Conservation (phyloP, 768 basidiomycete species). For the Pulveroboletus sp. region DNA sequence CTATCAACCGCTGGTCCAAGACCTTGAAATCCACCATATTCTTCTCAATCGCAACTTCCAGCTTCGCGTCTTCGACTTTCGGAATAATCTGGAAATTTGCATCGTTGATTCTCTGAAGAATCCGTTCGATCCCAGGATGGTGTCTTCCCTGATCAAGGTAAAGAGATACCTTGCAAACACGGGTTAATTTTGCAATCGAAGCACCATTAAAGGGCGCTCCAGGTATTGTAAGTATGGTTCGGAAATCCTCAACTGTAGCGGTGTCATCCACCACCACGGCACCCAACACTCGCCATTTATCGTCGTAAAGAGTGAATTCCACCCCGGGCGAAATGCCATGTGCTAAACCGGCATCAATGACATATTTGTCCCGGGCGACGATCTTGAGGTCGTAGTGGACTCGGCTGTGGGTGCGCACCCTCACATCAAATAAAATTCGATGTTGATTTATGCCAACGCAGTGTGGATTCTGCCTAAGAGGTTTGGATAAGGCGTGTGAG, state of each 20-base stretch:
- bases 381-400: background rate
- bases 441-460: slow-evolving; percentile 24
- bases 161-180: background rate
- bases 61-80: background rate
- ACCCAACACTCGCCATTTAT: background rate
- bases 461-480: slow-evolving; percentile 30
- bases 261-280: slow-evolving; percentile 2
- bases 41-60: background rate
- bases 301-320: slow-evolving; percentile 18
- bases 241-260: slow-evolving; percentile 9
- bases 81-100: background rate
- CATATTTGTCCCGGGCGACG: slow-evolving; percentile 1
- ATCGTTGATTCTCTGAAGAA: no score
- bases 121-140: no score
- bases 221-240: background rate
- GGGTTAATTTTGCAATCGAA: background rate
- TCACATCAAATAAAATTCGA: slow-evolving; percentile 24
- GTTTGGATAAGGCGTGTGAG: no score
- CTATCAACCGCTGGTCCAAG: no score
- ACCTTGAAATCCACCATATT: background rate
- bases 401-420: slow-evolving; percentile 4
- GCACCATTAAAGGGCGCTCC: background rate
- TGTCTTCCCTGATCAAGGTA: background rate
- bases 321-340: slow-evolving; percentile 22
- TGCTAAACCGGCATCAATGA: slow-evolving; percentile 22